Base-by-base conservation (phyloP, 139 green algal genomes). In the Coccomyxa sp. region DNA sequence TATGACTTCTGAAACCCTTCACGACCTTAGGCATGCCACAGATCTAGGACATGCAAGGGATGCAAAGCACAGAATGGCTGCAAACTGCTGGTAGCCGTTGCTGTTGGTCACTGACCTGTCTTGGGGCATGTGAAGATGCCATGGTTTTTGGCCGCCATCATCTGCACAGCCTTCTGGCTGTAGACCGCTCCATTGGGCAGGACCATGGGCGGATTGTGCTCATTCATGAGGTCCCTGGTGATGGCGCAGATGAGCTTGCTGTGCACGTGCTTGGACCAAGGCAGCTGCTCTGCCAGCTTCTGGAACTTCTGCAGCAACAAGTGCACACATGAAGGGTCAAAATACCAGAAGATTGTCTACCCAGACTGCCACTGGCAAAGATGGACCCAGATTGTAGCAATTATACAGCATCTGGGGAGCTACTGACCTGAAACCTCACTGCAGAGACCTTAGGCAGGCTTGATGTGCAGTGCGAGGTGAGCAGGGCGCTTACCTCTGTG, bases 151-250 rank as follows among this genome's bases (percentile, higher is more conserved):
- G 50, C 27, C 24, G 73, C 54, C 22, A 76, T 27, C 31, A 73
- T 54, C 37, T 78, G n/a, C 2, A 81, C 27, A 34, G 70, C 82
- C n/a, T 55, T 73, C 27, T 83, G 33, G 37, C 69, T 78, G 74
- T 81, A 86, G 34, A 86, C 74, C 27, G 68, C 35, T 31, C 81
- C 81, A 34, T 71, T 79, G 24, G 81, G 76, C 36, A 80, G 50
- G 78, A 95, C 93, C 79, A 98, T 85, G 7, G 95, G 94, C 33
- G 95, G 94, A 83, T 98, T 99, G 74, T 95, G 85, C 77, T 97
- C 95, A 29, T 89, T 90, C 93, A 99, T 98, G 33, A 95, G 39
- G 50, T 92, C 86, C 6, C 82, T 82, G 0, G 90, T 97, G 7
- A 98, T 82, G 29, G 83, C 80, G 81, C 95, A 98, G 24, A 98